Evolutionary conservation across 306 rosid species (phyloP).

Genomic region (Cucurbita moschata): DNA sequence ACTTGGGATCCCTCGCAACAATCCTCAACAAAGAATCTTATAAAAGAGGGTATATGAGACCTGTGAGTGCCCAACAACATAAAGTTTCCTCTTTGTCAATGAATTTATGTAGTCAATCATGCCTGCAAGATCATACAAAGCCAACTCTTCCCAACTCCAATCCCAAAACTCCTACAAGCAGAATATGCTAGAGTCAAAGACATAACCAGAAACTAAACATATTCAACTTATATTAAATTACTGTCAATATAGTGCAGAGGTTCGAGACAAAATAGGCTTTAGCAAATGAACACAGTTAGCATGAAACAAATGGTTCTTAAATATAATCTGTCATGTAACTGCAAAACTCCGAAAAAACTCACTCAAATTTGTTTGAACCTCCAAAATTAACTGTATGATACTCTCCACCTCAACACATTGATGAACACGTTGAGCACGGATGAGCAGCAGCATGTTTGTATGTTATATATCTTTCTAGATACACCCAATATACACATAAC

Average conservation of each 20-base stretch:
- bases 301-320: not conserved
- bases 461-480: not conserved
- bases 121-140: slow-evolving; percentile 55
- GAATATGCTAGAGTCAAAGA: slow-evolving; percentile 10
- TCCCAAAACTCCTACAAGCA: slow-evolving; percentile 71
- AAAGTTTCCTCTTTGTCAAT: slow-evolving; percentile 43
- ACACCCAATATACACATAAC: not conserved
- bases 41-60: slow-evolving; percentile 25
- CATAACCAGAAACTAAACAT: not conserved
- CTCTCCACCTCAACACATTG: not conserved
- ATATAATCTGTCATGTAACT: not conserved
- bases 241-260: not conserved
- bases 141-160: slow-evolving; percentile 96
- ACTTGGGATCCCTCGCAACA: no score
- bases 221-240: not conserved
- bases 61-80: slow-evolving; percentile 89
- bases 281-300: not conserved
- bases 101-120: slow-evolving; percentile 48
- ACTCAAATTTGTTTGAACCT: not conserved
- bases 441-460: not conserved
- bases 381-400: not conserved
- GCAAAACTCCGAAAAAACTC: not conserved
- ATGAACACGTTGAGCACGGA: not conserved
- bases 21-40: not conserved
- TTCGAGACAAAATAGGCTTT: not conserved